Evolutionary conservation across 441 rosid species (phyloP).

Genomic region (Melastoma candidum): DNA sequence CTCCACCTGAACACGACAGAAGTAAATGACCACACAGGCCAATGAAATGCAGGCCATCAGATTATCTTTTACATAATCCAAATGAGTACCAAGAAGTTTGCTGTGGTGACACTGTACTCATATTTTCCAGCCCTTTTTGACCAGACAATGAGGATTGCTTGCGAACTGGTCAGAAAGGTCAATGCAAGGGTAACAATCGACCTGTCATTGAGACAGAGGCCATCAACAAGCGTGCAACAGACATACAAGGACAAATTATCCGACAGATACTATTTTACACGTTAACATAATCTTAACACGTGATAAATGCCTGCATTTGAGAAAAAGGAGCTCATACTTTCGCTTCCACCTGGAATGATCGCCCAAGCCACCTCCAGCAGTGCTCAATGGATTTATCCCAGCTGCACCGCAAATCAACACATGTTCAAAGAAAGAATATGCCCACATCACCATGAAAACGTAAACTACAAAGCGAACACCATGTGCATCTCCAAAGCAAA

Average conservation of each 20-base stretch:
- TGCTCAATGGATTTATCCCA: slow-evolving; percentile 29
- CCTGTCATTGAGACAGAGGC: slow-evolving; percentile 23
- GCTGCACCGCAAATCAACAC: slow-evolving; percentile 15
- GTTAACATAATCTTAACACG: too few species aligned
- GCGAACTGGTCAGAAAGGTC: slow-evolving; percentile 87
- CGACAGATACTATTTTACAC: too few species aligned
- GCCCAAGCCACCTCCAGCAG: slow-evolving; percentile 21
- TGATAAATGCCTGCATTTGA: too few species aligned
- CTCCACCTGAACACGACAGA: slow-evolving; percentile 54
- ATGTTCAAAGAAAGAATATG: background rate
- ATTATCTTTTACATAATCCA: background rate
- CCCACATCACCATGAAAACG: background rate
- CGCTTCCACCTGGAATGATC: slow-evolving; percentile 70
- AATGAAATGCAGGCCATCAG: background rate
- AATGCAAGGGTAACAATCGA: slow-evolving; percentile 70
- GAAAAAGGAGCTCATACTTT: slow-evolving; percentile 35
- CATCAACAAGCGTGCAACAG: background rate
- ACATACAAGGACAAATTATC: background rate
- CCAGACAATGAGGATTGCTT: slow-evolving; percentile 94
- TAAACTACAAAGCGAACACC: background rate
- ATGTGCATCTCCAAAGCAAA: background rate
- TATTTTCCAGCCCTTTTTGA: slow-evolving; percentile 97
- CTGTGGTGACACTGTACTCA: slow-evolving; percentile 86
- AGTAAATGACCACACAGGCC: background rate
- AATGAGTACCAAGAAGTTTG: slow-evolving; percentile 62